Evolutionary conservation across 176 grass and related monocot genomes (phyloP), one percentile per base, ranked within the genome.

Genomic region (Carex parvula): DNA sequence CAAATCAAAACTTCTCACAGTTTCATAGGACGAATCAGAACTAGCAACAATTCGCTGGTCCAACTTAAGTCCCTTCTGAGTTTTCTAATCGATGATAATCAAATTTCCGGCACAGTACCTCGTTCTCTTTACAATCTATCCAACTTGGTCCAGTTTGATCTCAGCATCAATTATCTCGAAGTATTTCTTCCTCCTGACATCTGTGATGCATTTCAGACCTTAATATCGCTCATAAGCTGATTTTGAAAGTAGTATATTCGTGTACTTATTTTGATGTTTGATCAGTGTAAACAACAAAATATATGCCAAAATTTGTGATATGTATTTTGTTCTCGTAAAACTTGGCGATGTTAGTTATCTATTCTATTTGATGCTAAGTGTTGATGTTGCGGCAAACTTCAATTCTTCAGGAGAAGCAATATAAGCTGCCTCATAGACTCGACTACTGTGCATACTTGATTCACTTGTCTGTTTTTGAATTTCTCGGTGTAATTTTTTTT

Each of bases 391-490:
- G 0, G 11, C 46, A 54, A 60, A 54, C 21, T 30, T 54, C 20
- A 3, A 30, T 54, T 54, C 3, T 82, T 65, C 83, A 98, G 92
- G 91, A 88, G 84, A 86, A 87, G 54, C 57, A 81, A 10, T 94
- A 93, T 41, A 90, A 84, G 37, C 91, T 90, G 56, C 86, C 88
- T 30, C 68, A 67, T 65, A 83, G 59, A 77, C 77, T 93, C 1
- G 92, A 98, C 84, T 95, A 98, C 64, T 79, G 64, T 89, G 87
- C 91, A 67, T 98, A 98, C 81, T 66, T 95, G 86, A 92, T 91
- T 77, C 91, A 93, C 80, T 82, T 95, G 79, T 88, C 92, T 1
- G 85, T 91, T n/a, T 95, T 95, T 54, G 93, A 91, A 89, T 89
- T 93, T 83, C 86, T 98, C 1, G 91, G 96, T 91, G 96, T 98